phyloP scores from a whole-genome alignment of 257 asterid species.

The Voacanga thouarsii region DNA sequence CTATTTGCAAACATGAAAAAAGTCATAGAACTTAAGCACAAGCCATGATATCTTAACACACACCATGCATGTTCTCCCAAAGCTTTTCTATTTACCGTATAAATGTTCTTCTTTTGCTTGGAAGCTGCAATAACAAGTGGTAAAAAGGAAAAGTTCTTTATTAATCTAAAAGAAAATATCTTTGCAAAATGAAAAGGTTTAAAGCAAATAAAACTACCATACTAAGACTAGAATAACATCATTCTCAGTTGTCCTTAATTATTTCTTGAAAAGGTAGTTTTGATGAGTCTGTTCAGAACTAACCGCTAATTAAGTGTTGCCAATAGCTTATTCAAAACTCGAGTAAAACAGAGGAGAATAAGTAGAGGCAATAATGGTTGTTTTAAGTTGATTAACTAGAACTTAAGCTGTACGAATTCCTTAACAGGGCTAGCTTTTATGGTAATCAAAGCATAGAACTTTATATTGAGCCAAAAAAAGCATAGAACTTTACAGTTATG shows the following conservation, averaged over 20 bases:
- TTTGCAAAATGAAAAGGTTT: neutral
- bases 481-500: neutral
- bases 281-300: neutral
- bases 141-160: neutral
- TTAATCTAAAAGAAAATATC: neutral
- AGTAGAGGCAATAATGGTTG: neutral
- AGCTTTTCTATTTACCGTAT: neutral
- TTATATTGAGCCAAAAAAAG: too few species aligned
- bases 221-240: neutral
- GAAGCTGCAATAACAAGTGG: neutral
- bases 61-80: neutral
- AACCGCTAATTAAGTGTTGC: neutral
- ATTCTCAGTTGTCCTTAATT: neutral
- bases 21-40: neutral
- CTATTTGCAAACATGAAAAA: neutral
- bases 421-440: neutral
- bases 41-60: neutral
- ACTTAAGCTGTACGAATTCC: neutral
- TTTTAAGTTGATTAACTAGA: neutral
- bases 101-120: neutral
- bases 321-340: neutral
- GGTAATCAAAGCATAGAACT: neutral
- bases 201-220: neutral
- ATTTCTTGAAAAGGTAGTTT: neutral
- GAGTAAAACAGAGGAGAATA: neutral